phyloP scores from a whole-genome alignment of 1,139 yeast genomes.

The Candida pseudoviswanathii region DNA sequence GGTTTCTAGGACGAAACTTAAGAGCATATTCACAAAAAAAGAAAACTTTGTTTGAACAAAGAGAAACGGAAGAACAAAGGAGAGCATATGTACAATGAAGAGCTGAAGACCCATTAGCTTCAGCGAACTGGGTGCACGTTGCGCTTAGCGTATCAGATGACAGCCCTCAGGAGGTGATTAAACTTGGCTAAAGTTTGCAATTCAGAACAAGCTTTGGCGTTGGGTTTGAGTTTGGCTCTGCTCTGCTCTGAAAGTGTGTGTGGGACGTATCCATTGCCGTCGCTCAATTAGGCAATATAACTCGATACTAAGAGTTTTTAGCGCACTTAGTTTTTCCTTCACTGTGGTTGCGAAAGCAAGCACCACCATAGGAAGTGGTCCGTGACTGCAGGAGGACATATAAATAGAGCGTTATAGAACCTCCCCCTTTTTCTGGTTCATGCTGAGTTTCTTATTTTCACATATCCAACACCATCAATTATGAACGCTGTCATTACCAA shows the following conservation, averaged over 20 bases:
- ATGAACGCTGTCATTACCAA: background rate
- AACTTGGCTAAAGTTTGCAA: background rate
- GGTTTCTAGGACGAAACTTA: no score
- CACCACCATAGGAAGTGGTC: no score
- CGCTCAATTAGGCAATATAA: background rate
- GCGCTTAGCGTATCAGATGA: no score
- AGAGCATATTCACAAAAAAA: background rate
- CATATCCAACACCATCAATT: background rate
- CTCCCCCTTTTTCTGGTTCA: background rate
- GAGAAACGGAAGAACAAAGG: no score
- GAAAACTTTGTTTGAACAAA: no score
- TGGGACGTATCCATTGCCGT: background rate
- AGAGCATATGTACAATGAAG: background rate
- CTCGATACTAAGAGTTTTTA: background rate
- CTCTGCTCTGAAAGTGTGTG: no score
- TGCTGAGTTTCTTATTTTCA: no score
- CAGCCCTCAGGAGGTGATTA: background rate
- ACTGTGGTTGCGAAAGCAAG: conserved; percentile 1
- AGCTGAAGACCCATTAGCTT: no score
- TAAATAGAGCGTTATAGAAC: background rate
- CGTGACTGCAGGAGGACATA: background rate
- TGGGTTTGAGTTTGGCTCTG: no score
- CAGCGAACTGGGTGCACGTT: background rate
- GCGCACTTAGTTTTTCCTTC: background rate
- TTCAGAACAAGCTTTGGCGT: background rate